phyloP scores from a whole-genome alignment of 768 basidiomycete species.

The Royoungia palumana region DNA sequence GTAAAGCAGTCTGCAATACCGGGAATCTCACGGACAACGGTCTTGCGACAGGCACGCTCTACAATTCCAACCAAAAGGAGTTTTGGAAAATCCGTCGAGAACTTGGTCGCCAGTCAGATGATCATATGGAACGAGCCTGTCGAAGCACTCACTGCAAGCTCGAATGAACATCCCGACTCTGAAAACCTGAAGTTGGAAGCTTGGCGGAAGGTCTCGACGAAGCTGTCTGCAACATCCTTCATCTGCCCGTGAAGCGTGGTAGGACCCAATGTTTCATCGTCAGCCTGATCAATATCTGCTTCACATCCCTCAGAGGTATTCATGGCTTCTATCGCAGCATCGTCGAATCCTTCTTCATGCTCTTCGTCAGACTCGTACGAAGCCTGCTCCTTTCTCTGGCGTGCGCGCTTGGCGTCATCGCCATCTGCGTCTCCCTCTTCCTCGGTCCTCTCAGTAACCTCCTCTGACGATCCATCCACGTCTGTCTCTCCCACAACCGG shows the following conservation, averaged over 20 bases:
- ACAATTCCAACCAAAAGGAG: conserved; percentile 91
- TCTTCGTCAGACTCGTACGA: conserved; percentile 66
- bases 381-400: conserved; percentile 68
- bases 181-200: conserved; percentile 75
- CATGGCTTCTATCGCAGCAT: conserved; percentile 60
- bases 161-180: conserved; percentile 65
- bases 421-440: conserved; percentile 82
- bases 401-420: conserved; percentile 69
- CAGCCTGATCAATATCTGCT: conserved; percentile 30
- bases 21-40: conserved; percentile 86
- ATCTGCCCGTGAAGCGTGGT: conserved; percentile 40
- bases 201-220: conserved; percentile 56
- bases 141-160: conserved; percentile 66
- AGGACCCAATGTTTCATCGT: conserved; percentile 16
- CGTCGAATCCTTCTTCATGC: conserved; percentile 44
- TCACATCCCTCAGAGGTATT: conserved; percentile 52
- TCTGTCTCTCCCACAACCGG: conserved; percentile 42
- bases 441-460: conserved; percentile 39
- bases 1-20: conserved; percentile 88
- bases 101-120: conserved; percentile 44
- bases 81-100: conserved; percentile 85
- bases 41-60: conserved; percentile 79
- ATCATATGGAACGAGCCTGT: not conserved
- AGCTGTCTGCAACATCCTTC: conserved; percentile 45
- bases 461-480: conserved; percentile 50